These are phyloP conservation scores for Aspergillus haitiensis DNA, from an alignment of 495 filamentous ascomycete species.

Conservation along the genomic window DNA sequence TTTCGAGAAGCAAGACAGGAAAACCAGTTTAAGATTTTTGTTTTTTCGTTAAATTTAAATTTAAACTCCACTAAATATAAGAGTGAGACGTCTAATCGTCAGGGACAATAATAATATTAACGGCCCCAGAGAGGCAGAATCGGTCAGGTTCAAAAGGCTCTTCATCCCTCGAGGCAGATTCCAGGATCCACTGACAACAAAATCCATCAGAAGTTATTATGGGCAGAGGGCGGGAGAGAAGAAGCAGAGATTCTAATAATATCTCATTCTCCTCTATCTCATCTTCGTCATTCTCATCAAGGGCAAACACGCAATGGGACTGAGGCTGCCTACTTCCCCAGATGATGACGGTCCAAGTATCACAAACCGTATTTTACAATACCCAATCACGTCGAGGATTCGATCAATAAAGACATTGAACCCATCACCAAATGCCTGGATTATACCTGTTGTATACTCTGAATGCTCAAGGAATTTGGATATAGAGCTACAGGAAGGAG, in stretches of 20 bases:
- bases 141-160: background rate
- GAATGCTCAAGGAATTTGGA: background rate
- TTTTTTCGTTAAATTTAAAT: no score
- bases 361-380: background rate
- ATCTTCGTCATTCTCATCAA: background rate
- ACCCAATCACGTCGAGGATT: no score
- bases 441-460: background rate
- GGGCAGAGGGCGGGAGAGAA: background rate
- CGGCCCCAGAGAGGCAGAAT: background rate
- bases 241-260: background rate
- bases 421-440: no score
- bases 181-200: conserved; percentile 4
- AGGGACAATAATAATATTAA: background rate
- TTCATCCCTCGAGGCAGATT: conserved; percentile 10
- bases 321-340: no score
- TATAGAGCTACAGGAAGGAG: background rate
- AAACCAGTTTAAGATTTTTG: no score
- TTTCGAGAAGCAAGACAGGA: no score
- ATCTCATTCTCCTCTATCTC: background rate
- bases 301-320: background rate
- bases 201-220: no score
- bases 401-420: no score
- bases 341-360: background rate
- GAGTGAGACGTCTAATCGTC: background rate
- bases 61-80: background rate